phyloP scores from a whole-genome alignment of 495 filamentous ascomycete genomes.

The Massariosphaeria phaeospora region DNA sequence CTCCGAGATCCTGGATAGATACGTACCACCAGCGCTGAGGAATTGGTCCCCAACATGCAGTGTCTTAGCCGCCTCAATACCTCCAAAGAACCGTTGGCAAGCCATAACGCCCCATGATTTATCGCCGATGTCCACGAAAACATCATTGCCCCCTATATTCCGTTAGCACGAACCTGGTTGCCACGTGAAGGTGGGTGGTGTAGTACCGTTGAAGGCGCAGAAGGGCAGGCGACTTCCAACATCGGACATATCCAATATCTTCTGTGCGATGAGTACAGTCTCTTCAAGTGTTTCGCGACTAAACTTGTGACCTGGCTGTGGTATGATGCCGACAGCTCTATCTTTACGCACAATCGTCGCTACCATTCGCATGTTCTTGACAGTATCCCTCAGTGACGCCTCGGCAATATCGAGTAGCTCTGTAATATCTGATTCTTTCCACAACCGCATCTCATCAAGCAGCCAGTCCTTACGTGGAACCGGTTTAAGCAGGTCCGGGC shows the following conservation, averaged over 20 bases:
- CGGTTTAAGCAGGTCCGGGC: conserved; percentile 51
- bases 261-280: conserved; percentile 89
- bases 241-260: conserved; percentile 69
- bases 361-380: conserved; percentile 67
- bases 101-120: conserved; percentile 91
- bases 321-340: conserved; percentile 86
- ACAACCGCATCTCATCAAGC: conserved; percentile 79
- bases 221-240: conserved; percentile 73
- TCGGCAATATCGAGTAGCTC: conserved; percentile 82
- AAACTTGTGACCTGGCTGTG: conserved; percentile 59
- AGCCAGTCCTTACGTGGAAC: conserved; percentile 72
- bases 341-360: conserved; percentile 82
- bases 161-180: not conserved
- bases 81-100: conserved; percentile 87
- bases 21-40: conserved; percentile 82
- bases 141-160: conserved; percentile 70
- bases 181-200: not conserved
- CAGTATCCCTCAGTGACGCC: conserved; percentile 70
- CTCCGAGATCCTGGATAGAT: too few relatives aligned
- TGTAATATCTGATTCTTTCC: conserved; percentile 73
- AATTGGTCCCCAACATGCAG: conserved; percentile 96
- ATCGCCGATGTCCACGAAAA: conserved; percentile 98
- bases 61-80: conserved; percentile 55
- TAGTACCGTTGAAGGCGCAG: conserved; percentile 86
- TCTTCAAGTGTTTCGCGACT: conserved; percentile 88